Percentiles rank a stretch among this genome's conserved stretches.
These are phyloP conservation scores for Vachellia pachyceras DNA, from an alignment of 306 rosid genomes.

Conservation along the genomic window DNA sequence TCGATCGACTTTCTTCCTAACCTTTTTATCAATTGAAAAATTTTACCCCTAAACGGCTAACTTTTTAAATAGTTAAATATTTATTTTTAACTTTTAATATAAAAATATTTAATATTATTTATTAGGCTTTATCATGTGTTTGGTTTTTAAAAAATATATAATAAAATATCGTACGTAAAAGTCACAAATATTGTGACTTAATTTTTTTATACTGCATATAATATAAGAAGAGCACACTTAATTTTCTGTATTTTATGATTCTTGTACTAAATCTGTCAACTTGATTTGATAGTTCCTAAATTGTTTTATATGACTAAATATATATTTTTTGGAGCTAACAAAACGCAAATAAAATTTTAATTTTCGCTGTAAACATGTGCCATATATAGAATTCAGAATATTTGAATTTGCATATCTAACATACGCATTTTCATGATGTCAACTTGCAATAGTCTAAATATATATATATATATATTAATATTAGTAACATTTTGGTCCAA, in stretches of 20 bases:
- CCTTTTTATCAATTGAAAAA: too few relatives aligned
- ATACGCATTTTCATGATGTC: too few relatives aligned
- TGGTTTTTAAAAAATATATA: not conserved
- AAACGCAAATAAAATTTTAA: not conserved
- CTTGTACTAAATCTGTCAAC: not conserved
- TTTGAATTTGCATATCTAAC: too few relatives aligned
- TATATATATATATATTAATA: too few relatives aligned
- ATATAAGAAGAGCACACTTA: not conserved
- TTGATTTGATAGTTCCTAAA: not conserved
- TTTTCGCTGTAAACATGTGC: too few relatives aligned
- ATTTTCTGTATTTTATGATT: not conserved
- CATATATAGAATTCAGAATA: too few relatives aligned
- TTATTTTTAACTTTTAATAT: not conserved
- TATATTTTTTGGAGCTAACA: not conserved
- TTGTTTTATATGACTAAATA: not conserved
- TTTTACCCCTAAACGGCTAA: too few relatives aligned
- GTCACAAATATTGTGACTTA: not conserved
- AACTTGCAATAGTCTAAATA: too few relatives aligned
- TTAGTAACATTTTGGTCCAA: not conserved
- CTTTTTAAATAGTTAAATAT: not conserved
- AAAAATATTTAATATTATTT: not conserved
- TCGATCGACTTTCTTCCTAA: not conserved
- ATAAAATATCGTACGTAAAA: not conserved
- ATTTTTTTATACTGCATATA: not conserved
- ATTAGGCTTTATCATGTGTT: not conserved